Conservation (phyloP, 169 alveolate species). For the Cyclospora cayetanensis region DNA sequence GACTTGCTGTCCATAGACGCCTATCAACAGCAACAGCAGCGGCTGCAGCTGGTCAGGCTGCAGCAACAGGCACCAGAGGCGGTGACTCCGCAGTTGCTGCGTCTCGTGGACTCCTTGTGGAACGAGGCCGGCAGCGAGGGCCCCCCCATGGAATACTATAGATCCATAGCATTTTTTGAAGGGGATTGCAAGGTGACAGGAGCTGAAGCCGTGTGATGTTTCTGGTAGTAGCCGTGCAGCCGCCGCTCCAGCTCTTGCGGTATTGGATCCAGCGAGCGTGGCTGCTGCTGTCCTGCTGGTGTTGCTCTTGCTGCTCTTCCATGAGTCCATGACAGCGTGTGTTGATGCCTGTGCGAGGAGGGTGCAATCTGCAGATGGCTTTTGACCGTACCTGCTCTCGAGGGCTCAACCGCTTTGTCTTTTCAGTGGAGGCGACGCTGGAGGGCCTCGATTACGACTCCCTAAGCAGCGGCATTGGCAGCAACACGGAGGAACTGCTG, state of each 20-base stretch:
- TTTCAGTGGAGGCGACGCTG: conserved; percentile 45
- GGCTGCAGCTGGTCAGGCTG: conserved; percentile 15
- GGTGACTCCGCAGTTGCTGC: conserved; percentile 58
- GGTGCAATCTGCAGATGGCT: neutral
- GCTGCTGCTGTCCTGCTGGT: neutral
- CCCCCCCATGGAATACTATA: neutral
- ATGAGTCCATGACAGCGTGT: neutral
- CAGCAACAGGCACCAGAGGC: conserved; percentile 40
- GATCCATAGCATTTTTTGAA: conserved; percentile 65
- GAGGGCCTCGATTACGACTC: conserved; percentile 52
- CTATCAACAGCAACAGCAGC: conserved; percentile 49
- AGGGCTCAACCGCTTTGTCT: conserved; percentile 64
- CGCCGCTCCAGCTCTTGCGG: neutral
- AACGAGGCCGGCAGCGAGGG: conserved; percentile 2
- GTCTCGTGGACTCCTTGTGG: neutral
- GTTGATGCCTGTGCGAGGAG: neutral
- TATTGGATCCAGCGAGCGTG: neutral
- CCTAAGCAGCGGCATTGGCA: conserved; percentile 2
- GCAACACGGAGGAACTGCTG: conserved; percentile 37
- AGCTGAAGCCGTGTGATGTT: neutral
- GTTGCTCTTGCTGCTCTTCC: neutral
- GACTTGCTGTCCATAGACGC: conserved; percentile 53
- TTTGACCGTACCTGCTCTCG: conserved; percentile 73
- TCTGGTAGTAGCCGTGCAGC: neutral
- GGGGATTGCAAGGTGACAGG: conserved; percentile 65